Conservation (phyloP, 2,329 filamentous ascomycete species). For the Colletotrichum gloeosporioides region DNA sequence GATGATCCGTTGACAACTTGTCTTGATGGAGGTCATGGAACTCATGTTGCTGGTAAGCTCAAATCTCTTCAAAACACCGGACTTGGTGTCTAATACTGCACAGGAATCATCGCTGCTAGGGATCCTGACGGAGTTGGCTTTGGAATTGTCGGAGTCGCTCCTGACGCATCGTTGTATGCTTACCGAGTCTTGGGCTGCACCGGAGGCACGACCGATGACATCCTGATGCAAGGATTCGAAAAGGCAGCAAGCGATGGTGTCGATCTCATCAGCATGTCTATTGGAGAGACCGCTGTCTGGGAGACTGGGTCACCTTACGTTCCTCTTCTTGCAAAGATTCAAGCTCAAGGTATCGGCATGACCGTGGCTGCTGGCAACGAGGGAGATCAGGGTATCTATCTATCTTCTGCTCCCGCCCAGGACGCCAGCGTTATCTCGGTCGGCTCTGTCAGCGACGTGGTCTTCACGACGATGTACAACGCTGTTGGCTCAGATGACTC, state of each 20-base stretch:
- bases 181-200: slow-evolving; percentile 22
- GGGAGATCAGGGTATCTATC: slow-evolving; percentile 5
- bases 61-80: neutral
- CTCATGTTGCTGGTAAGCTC: slow-evolving; percentile 46
- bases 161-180: slow-evolving; percentile 29
- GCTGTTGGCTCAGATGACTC: slow-evolving; percentile 10
- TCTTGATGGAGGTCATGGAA: slow-evolving; percentile 42
- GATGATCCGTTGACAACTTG: slow-evolving; percentile 5
- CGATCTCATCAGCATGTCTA: slow-evolving; percentile 14
- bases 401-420: neutral
- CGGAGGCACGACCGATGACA: slow-evolving; percentile 6
- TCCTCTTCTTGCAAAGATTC: slow-evolving; percentile 4
- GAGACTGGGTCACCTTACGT: slow-evolving; percentile 3
- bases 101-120: slow-evolving; percentile 4
- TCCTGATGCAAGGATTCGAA: slow-evolving; percentile 8
- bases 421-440: slow-evolving; percentile 2
- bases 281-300: slow-evolving; percentile 6
- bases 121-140: slow-evolving; percentile 5
- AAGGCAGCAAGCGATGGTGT: slow-evolving; percentile 6
- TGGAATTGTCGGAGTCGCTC: slow-evolving; percentile 30
- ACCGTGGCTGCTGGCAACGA: slow-evolving; percentile 9
- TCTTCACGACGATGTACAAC: slow-evolving; percentile 10
- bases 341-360: slow-evolving; percentile 9
- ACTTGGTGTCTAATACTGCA: neutral
- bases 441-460: slow-evolving; percentile 1